These are phyloP conservation scores for Hymenochaete sp. DNA, from an alignment of 1,284 basidiomycete genomes.

Conservation along the genomic window DNA sequence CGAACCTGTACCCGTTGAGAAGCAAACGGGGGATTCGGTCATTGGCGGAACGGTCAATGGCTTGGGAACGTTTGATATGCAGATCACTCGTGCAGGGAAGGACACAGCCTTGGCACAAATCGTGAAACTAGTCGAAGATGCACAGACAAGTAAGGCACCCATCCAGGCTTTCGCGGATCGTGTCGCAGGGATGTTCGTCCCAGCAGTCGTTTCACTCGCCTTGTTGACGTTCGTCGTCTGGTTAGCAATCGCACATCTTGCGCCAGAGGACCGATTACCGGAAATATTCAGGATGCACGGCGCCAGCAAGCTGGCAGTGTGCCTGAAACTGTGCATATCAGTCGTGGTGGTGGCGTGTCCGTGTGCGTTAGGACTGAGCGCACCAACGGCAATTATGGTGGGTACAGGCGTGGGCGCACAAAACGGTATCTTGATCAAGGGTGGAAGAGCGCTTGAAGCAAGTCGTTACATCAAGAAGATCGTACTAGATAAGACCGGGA, in stretches of 20 bases:
- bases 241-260: conserved; percentile 70
- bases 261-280: conserved; percentile 60
- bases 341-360: conserved; percentile 98
- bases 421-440: conserved; percentile 98
- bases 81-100: conserved; percentile 89
- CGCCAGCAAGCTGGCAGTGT: conserved; percentile 81
- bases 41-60: conserved; percentile 98
- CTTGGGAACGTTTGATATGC: conserved; percentile 91
- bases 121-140: conserved; percentile 94
- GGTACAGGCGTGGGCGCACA: conserved; percentile 95
- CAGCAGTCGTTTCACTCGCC: conserved; percentile 80
- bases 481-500: conserved; percentile 96
- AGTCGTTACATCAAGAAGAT: conserved; percentile 77
- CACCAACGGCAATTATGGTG: conserved; percentile 99
- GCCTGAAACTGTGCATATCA: conserved; percentile 95
- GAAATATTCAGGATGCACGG: conserved; percentile 79
- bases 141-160: conserved; percentile 95
- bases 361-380: conserved; percentile 92
- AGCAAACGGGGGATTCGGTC: conserved; percentile 74
- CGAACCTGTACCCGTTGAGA: conserved; percentile 86
- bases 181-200: conserved; percentile 94
- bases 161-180: conserved; percentile 96
- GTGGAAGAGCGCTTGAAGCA: conserved; percentile 89
- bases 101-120: conserved; percentile 96
- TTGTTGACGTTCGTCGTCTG: conserved; percentile 78